phyloP scores from a whole-genome alignment of 1,284 basidiomycete species.

The Cystobasidium sp. region DNA sequence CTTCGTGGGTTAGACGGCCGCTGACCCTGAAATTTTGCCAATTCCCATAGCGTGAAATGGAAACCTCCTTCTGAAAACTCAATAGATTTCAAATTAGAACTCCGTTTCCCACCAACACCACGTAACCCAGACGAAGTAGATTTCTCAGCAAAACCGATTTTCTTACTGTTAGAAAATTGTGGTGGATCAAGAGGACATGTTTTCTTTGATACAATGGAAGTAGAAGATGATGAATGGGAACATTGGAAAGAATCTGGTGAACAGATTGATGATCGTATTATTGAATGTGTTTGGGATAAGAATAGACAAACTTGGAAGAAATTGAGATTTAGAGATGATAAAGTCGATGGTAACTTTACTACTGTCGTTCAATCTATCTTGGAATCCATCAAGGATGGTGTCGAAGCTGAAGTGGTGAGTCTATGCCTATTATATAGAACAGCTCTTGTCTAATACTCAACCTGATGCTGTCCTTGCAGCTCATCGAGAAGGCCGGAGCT shows the following conservation, averaged over 20 bases:
- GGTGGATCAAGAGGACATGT: conserved; percentile 63
- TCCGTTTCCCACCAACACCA: conserved; percentile 79
- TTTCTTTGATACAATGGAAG: conserved; percentile 81
- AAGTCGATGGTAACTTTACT: conserved; percentile 83
- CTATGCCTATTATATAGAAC: not conserved
- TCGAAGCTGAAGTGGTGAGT: conserved; percentile 63
- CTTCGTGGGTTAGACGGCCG: not conserved
- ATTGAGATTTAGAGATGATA: conserved; percentile 90
- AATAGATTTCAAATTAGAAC: conserved; percentile 92
- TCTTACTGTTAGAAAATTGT: conserved; percentile 65
- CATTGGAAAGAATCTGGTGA: conserved; percentile 78
- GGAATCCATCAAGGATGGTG: conserved; percentile 84
- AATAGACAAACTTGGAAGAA: conserved; percentile 73
- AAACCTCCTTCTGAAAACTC: conserved; percentile 98
- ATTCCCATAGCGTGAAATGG: conserved; percentile 81
- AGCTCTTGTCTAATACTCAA: not conserved
- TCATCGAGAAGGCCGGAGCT: conserved; percentile 47
- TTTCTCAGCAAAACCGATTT: conserved; percentile 80
- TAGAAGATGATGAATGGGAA: conserved; percentile 93
- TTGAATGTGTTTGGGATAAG: conserved; percentile 90
- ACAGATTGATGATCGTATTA: conserved; percentile 85
- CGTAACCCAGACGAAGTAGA: conserved; percentile 70
- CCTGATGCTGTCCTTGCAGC: conserved; percentile 35
- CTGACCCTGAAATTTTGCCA: conserved; percentile 2
- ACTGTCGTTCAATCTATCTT: conserved; percentile 82